Evolutionary conservation across 2,329 filamentous ascomycete species (phyloP).

Genomic region (Ploettnerulaceae sp.): DNA sequence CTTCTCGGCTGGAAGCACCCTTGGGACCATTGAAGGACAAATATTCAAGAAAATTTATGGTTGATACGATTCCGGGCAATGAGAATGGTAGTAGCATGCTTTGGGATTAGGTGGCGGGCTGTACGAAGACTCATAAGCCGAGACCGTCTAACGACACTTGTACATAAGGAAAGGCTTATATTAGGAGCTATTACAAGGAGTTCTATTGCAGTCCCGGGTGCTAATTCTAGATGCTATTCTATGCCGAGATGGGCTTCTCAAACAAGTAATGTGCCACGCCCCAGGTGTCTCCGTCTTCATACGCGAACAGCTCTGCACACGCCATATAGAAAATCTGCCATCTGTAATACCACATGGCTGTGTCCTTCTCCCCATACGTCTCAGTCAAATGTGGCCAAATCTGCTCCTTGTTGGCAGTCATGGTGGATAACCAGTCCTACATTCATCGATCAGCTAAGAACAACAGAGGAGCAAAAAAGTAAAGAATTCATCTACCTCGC

Average conservation of each 20-base stretch:
- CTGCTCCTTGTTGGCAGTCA: slow-evolving; percentile 52
- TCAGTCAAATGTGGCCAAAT: slow-evolving; percentile 61
- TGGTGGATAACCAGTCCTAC: slow-evolving; percentile 57
- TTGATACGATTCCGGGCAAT: background rate
- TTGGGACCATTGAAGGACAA: slow-evolving; percentile 73
- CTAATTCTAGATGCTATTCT: slow-evolving; percentile 3
- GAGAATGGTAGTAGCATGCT: background rate
- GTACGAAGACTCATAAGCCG: no score
- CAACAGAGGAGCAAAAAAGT: background rate
- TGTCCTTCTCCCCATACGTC: slow-evolving; percentile 59
- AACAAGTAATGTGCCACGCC: slow-evolving; percentile 64
- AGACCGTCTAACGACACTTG: slow-evolving; percentile 1
- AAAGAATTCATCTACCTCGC: slow-evolving; percentile 46
- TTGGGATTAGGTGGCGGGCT: background rate
- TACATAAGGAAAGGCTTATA: slow-evolving; percentile 8
- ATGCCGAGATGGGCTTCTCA: slow-evolving; percentile 43
- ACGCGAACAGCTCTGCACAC: slow-evolving; percentile 64
- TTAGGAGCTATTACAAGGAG: slow-evolving; percentile 1
- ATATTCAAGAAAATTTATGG: background rate
- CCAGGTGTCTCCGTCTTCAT: slow-evolving; percentile 61
- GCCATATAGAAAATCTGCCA: slow-evolving; percentile 72
- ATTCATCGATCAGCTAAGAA: slow-evolving; percentile 7
- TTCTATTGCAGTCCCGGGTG: background rate
- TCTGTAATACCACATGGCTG: slow-evolving; percentile 59
- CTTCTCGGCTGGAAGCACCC: slow-evolving; percentile 93